phyloP scores from a whole-genome alignment of 495 filamentous ascomycete genomes.

The Ramalina intermedia region DNA sequence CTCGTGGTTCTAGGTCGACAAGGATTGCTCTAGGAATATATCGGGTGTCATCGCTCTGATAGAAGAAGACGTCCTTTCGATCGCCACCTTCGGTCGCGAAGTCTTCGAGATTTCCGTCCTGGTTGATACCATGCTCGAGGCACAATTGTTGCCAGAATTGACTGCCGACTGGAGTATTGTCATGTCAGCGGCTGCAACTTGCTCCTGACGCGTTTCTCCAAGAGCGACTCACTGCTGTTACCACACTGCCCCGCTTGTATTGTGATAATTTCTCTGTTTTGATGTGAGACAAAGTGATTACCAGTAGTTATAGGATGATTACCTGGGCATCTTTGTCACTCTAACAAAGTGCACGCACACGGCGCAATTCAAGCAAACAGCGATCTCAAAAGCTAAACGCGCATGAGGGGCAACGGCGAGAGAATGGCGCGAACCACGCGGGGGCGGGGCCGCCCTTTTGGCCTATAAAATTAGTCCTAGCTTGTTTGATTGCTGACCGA shows the following conservation, averaged over 20 bases:
- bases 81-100: conserved; percentile 94
- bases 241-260: conserved; percentile 98
- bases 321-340: conserved; percentile 8
- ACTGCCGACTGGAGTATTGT: conserved; percentile 52
- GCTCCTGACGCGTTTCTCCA: conserved; percentile 13
- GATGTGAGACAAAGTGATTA: neutral
- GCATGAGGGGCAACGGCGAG: too few species aligned
- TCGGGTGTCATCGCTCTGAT: conserved; percentile 92
- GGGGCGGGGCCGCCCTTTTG: too few species aligned
- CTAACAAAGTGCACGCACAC: too few species aligned
- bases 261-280: conserved; percentile 86
- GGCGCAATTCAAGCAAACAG: too few species aligned
- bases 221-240: conserved; percentile 70
- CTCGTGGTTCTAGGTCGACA: conserved; percentile 85
- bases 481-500: too few species aligned
- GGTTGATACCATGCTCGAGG: conserved; percentile 92
- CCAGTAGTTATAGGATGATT: neutral
- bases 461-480: too few species aligned
- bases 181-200: neutral
- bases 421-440: too few species aligned
- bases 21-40: conserved; percentile 96
- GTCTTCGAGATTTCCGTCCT: conserved; percentile 90
- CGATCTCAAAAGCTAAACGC: too few species aligned
- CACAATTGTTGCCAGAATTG: conserved; percentile 98
- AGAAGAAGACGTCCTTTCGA: conserved; percentile 98